A percentile compares a stretch with the other conserved stretches of the same genome.
Conservation (phyloP, 208 protist species). For the Lotmaria passim region DNA sequence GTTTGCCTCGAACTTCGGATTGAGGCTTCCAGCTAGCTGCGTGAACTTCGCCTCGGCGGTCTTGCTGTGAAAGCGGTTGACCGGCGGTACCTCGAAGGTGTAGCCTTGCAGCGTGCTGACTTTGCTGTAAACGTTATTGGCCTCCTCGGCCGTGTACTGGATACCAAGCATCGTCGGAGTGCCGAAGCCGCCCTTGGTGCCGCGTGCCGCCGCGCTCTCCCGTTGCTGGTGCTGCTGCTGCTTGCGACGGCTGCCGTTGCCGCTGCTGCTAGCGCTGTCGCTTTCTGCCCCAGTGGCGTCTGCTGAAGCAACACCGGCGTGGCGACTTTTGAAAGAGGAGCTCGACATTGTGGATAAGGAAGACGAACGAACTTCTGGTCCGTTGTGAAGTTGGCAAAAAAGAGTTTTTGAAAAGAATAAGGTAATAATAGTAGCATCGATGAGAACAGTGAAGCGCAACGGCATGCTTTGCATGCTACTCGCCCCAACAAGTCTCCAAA, state of each 20-base stretch:
- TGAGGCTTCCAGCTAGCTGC: slow-evolving; percentile 67
- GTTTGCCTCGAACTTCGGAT: slow-evolving; percentile 79
- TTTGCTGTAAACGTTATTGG: slow-evolving; percentile 76
- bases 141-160: slow-evolving; percentile 75
- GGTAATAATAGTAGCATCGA: no score
- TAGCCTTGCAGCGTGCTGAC: slow-evolving; percentile 71
- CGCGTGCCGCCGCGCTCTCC: slow-evolving; percentile 18
- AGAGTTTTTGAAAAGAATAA: not conserved
- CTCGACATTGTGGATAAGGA: slow-evolving; percentile 15
- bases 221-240: slow-evolving; percentile 18
- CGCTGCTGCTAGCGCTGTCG: slow-evolving; percentile 1
- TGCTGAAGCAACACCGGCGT: slow-evolving; percentile 1
- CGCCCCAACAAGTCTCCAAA: no score
- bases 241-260: slow-evolving; percentile 5
- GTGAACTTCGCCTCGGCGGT: slow-evolving; percentile 75
- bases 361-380: not conserved
- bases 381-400: not conserved
- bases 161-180: slow-evolving; percentile 76
- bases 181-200: slow-evolving; percentile 27
- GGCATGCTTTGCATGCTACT: no score
- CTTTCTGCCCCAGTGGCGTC: not conserved
- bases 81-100: slow-evolving; percentile 82
- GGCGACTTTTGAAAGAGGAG: slow-evolving; percentile 21
- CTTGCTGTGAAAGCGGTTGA: slow-evolving; percentile 84
- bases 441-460: no score